Conservation (phyloP, 1,139 yeast species). For the Saccharomycopsis crataegensis region DNA sequence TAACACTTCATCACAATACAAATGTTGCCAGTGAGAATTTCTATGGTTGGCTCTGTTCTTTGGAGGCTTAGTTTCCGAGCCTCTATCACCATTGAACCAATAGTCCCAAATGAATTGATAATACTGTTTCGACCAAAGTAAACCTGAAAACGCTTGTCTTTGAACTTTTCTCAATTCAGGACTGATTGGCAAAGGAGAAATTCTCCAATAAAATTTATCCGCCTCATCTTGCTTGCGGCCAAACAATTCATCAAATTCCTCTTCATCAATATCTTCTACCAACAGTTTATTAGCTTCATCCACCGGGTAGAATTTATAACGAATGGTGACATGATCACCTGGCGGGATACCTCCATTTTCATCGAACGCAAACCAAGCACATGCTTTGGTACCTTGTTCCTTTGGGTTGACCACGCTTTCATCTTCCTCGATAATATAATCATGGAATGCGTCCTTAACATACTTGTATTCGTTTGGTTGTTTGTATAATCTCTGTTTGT, state of each 20-base stretch:
- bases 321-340: constrained; percentile 80
- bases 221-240: constrained; percentile 81
- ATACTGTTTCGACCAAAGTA: constrained; percentile 92
- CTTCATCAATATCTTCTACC: constrained; percentile 57
- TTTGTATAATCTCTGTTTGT: constrained; percentile 57
- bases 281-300: constrained; percentile 25
- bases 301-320: constrained; percentile 58
- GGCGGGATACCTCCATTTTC: constrained; percentile 74
- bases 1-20: constrained; percentile 81
- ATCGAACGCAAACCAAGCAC: constrained; percentile 79
- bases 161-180: constrained; percentile 81
- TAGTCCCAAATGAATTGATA: constrained; percentile 81
- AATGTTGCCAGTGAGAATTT: constrained; percentile 83
- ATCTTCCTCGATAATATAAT: constrained; percentile 58
- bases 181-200: constrained; percentile 78
- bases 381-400: constrained; percentile 62
- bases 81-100: constrained; percentile 88
- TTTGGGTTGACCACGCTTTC: constrained; percentile 62
- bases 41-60: constrained; percentile 76
- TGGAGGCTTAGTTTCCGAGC: constrained; percentile 66
- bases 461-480: constrained; percentile 44
- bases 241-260: constrained; percentile 65
- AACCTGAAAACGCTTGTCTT: constrained; percentile 92
- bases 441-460: constrained; percentile 91
- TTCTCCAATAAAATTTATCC: constrained; percentile 87